These are phyloP conservation scores for Lodderomyces beijingensis DNA, from an alignment of 1,139 yeast species.

Conservation along the genomic window DNA sequence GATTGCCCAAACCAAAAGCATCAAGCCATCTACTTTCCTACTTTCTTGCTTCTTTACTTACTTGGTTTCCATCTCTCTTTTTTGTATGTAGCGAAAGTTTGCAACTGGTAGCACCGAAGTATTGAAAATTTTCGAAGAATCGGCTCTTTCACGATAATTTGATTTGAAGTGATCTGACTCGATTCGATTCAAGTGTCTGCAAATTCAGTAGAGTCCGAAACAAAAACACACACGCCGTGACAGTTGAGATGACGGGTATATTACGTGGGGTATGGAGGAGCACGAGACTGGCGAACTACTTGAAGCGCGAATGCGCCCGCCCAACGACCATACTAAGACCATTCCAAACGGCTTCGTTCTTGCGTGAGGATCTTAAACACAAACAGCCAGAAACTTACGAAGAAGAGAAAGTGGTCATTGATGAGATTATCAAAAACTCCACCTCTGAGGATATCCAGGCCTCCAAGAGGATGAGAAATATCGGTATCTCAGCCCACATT, in stretches of 20 bases:
- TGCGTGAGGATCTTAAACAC: constrained; percentile 4
- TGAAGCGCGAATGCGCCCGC: background rate
- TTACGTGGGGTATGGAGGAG: constrained; percentile 13
- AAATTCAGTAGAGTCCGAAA: no score
- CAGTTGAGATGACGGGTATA: constrained; percentile 16
- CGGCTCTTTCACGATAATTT: no score
- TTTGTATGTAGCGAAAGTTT: no score
- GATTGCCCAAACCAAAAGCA: no score
- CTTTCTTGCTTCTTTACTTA: background rate
- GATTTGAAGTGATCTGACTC: no score
- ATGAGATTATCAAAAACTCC: constrained; percentile 50
- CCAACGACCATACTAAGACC: constrained; percentile 2
- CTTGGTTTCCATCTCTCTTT: background rate
- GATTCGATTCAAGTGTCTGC: no score
- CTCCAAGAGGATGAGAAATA: constrained; percentile 70
- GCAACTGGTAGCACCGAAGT: no score
- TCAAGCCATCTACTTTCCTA: no score
- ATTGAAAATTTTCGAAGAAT: no score
- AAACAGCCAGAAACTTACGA: constrained; percentile 45
- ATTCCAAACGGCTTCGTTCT: constrained; percentile 10
- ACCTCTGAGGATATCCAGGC: constrained; percentile 57
- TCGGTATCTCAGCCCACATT: constrained; percentile 95
- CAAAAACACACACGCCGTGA: background rate
- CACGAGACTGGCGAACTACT: constrained; percentile 1
- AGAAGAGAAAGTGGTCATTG: constrained; percentile 66